Evolutionary conservation across 768 basidiomycete species (phyloP).

Genomic region (Leccinum uliginosum): DNA sequence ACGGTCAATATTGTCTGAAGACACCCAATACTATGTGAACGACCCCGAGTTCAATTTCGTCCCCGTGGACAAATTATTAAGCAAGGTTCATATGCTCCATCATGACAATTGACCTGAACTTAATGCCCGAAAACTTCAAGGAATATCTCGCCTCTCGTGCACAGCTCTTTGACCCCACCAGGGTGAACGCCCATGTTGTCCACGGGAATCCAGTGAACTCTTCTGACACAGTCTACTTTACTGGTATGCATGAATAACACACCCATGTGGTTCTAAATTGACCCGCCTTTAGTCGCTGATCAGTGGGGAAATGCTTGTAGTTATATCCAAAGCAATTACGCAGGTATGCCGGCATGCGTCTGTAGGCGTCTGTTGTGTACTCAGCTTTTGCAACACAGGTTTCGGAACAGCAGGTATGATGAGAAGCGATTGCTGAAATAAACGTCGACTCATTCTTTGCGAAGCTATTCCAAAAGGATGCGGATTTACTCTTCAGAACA

Average conservation of each 20-base stretch:
- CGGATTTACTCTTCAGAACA: conserved; percentile 95
- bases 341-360: conserved; percentile 43
- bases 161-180: conserved; percentile 66
- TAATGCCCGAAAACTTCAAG: conserved; percentile 36
- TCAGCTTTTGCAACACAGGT: conserved; percentile 37
- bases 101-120: neutral
- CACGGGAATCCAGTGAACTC: conserved; percentile 81
- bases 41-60: conserved; percentile 79
- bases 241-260: conserved; percentile 44
- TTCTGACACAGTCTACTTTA: conserved; percentile 94
- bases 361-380: neutral
- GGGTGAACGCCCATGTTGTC: conserved; percentile 59
- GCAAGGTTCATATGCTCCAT: conserved; percentile 50
- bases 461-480: conserved; percentile 88
- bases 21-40: conserved; percentile 86
- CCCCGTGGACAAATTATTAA: conserved; percentile 79
- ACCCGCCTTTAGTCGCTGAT: conserved; percentile 56
- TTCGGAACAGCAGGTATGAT: conserved; percentile 82
- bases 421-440: neutral
- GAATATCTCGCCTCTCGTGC: conserved; percentile 81
- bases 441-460: conserved; percentile 2
- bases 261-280: neutral
- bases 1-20: conserved; percentile 33
- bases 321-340: conserved; percentile 85
- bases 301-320: conserved; percentile 90